Base-by-base conservation (phyloP, 495 filamentous ascomycete species). In the Daldinia childiae region DNA sequence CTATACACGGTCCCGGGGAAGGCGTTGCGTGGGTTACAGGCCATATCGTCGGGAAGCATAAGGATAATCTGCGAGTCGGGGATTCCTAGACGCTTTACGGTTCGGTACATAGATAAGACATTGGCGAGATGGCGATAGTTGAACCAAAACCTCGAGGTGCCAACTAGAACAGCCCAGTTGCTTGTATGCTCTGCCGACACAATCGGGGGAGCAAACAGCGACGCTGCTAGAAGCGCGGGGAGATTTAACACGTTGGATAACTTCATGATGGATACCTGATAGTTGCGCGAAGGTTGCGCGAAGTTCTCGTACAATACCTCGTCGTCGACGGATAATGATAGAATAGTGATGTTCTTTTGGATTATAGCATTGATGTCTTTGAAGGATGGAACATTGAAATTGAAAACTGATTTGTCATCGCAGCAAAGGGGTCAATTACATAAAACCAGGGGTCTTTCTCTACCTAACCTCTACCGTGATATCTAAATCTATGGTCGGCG, bases 131-230 rank as follows among this genome's bases (percentile, higher is more conserved):
- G 95, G 45, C 95, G 92, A 83, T 99, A 99, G 83, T 99, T 99
- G 88, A 99, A 99, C 95, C 95, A 99, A 85, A 99, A 99, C 63
- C 95, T 91, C 7, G 96, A 98, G n/a, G 95, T 99, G 51, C 91
- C 94, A 38, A 99, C 95, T 7, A 99, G 89, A 52, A 99, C 95
- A 3, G 95, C 95, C 96, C 96, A 99, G 79, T 99, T 99, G 69
- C 92, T 97, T 0, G 96, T 98, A 80, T 99, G 95, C 66, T 95
- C 92, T 65, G 90, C 89, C 30, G 81, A 74, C 38, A 84, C 83
- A 32, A 76, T 73, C 11, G 73, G 67, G 52, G 83, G 68, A 51
- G 80, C 74, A 59, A 87, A 73, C 69, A 89, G 74, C 66, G 82
- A 63, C 54, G 79, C 74, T 54, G 79, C 79, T 38, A 85, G 59